Conservation (phyloP, 371 early-diverging fungal species). For the Fennellomyces sp. region DNA sequence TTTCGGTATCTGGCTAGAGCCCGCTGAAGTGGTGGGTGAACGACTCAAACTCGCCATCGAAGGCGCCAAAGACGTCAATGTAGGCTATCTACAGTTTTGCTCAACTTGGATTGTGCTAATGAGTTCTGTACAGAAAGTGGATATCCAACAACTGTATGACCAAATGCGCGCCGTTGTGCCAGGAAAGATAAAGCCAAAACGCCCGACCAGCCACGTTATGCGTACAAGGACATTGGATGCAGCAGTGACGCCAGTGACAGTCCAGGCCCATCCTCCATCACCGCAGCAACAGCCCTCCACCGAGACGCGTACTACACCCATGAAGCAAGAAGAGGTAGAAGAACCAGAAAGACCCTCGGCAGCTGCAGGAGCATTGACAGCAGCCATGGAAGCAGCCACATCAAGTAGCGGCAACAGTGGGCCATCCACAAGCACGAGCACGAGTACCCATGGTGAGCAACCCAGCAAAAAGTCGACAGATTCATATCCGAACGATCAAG, state of each 20-base stretch:
- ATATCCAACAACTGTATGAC: slow-evolving; percentile 31
- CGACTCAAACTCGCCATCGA: slow-evolving; percentile 29
- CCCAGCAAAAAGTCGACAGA: not conserved
- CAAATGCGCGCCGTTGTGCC: slow-evolving; percentile 20
- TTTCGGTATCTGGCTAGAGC: slow-evolving; percentile 41
- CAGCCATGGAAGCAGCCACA: slow-evolving; percentile 28
- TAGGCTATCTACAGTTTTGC: not conserved
- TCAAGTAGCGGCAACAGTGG: not conserved
- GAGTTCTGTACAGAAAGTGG: slow-evolving; percentile 7
- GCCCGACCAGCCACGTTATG: slow-evolving; percentile 35
- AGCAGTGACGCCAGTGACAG: slow-evolving; percentile 39
- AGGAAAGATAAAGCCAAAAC: slow-evolving; percentile 10
- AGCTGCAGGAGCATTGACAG: slow-evolving; percentile 38
- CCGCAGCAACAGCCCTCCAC: slow-evolving; percentile 4
- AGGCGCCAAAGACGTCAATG: slow-evolving; percentile 13
- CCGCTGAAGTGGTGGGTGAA: slow-evolving; percentile 32
- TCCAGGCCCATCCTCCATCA: slow-evolving; percentile 32
- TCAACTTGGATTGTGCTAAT: not conserved
- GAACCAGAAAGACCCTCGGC: slow-evolving; percentile 15
- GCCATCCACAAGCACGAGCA: not conserved
- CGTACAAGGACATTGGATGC: slow-evolving; percentile 28
- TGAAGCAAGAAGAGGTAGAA: not conserved
- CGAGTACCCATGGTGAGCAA: not conserved
- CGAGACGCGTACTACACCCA: no score
- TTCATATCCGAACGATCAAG: not conserved